These are phyloP conservation scores for Straminergon stramineum DNA, from an alignment of 225 moss, liverwort and hornwort species.

Conservation along the genomic window DNA sequence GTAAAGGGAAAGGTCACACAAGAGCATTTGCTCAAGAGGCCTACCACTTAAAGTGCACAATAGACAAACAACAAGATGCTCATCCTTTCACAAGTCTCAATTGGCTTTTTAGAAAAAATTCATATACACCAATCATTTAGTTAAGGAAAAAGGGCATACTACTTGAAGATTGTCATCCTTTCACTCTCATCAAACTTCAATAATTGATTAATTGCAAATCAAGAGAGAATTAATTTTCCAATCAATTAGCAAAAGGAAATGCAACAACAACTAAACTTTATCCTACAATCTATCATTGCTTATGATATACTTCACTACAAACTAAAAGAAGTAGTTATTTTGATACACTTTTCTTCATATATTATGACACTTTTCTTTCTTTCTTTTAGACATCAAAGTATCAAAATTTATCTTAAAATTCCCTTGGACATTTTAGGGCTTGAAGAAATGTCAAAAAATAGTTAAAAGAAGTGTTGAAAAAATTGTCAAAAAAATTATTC, in stretches of 20 bases:
- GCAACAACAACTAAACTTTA: not conserved
- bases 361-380: not conserved
- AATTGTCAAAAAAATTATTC: not conserved
- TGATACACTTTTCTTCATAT: not conserved
- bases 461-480: not conserved
- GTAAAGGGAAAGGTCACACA: too few relatives aligned
- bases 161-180: not conserved
- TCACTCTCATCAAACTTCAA: rapidly evolving
- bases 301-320: rapidly evolving
- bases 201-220: not conserved
- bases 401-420: not conserved
- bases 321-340: too few relatives aligned
- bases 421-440: rapidly evolving
- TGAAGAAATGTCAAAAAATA: too few relatives aligned
- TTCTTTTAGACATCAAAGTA: not conserved
- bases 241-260: not conserved
- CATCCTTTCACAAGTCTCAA: not conserved
- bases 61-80: not conserved
- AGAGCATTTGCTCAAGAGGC: not conserved
- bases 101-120: not conserved
- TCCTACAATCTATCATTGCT: rapidly evolving
- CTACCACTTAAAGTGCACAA: not conserved
- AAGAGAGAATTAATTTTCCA: not conserved
- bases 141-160: not conserved
- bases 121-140: not conserved